These are phyloP conservation scores for Coemansia sp. DNA, from an alignment of 371 early-diverging fungal species.

Conservation along the genomic window DNA sequence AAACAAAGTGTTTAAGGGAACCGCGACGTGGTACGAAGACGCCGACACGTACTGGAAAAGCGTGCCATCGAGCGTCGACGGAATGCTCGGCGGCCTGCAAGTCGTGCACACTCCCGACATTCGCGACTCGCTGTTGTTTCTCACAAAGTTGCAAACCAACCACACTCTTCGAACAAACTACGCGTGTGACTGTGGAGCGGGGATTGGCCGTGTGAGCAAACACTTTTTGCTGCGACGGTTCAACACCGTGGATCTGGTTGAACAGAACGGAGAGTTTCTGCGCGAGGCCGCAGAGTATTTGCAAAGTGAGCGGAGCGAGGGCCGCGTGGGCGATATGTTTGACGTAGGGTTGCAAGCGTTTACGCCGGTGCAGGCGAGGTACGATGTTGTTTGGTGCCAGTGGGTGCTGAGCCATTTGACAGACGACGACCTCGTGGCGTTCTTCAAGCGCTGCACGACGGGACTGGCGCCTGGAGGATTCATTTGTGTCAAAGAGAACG, in stretches of 20 bases:
- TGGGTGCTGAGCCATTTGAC: conserved; percentile 90
- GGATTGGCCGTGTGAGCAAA: conserved; percentile 92
- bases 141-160: conserved; percentile 56
- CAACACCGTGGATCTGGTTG: conserved; percentile 83
- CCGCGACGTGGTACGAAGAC: conserved; percentile 73
- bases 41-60: conserved; percentile 85
- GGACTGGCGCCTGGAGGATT: conserved; percentile 74
- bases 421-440: conserved; percentile 79
- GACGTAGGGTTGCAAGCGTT: conserved; percentile 83
- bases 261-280: conserved; percentile 76
- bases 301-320: conserved; percentile 56
- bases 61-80: conserved; percentile 72
- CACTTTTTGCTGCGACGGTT: conserved; percentile 74
- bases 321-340: conserved; percentile 61
- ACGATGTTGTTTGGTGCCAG: conserved; percentile 94
- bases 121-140: conserved; percentile 65
- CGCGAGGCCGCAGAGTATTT: conserved; percentile 65
- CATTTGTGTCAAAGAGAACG: conserved; percentile 90
- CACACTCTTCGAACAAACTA: conserved; percentile 14
- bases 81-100: conserved; percentile 87
- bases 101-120: conserved; percentile 72
- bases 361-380: conserved; percentile 65
- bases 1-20: conserved; percentile 21
- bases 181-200: conserved; percentile 84
- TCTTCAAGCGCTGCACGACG: conserved; percentile 74